Base-by-base conservation (phyloP, 352 stramenopile genomes). In the Globisporangium cylindrosporum region DNA sequence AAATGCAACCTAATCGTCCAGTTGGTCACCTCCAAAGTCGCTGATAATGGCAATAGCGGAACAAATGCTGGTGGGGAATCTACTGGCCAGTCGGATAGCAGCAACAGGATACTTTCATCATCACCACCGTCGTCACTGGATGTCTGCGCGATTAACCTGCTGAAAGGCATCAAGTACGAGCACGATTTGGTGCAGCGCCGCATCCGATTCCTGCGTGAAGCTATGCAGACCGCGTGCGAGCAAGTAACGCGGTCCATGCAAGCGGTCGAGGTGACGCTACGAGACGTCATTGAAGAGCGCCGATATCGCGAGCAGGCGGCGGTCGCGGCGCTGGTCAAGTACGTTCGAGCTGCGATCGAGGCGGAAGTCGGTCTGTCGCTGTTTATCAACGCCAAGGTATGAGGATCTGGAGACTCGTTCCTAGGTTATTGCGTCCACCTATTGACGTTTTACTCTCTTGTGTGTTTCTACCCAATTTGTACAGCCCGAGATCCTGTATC, bases 121-220 rank as follows among this genome's bases (percentile, higher is more conserved):
- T 60, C 46, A 10, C 49, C 59, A 25, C 64, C 72, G 32, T 34
- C 53, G 15, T 7, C 56, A 1, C 41, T 48, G 24, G 79, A 86
- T 58, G 54, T 78, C 18, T 73, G 75, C 43, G 77, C 72, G 57
- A 66, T 67, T 12, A 94, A 94, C 32, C 71, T 90, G 51, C 49
- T 84, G 24, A 81, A 79, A 43, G 83, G 80, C 32, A 72, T 91
- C 59, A 73, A 69, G 32, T 92, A 89, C 65, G 84, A 95, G 58
- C 77, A 88, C 49, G 74, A 78, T 6, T 60, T 87, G 8, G 79
- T 92, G 49, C 60, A 77, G 59, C 69, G 73, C 2, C 82, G 85
- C 4, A 75, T 95, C 14, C 60, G 67, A 1, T 88, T 74, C 38
- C 73, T 95, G 18, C 76, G 82, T 41, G 73, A 85, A 22, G 68